Conservation (phyloP, 2,329 filamentous ascomycete genomes). For the Trichoderma breve region DNA sequence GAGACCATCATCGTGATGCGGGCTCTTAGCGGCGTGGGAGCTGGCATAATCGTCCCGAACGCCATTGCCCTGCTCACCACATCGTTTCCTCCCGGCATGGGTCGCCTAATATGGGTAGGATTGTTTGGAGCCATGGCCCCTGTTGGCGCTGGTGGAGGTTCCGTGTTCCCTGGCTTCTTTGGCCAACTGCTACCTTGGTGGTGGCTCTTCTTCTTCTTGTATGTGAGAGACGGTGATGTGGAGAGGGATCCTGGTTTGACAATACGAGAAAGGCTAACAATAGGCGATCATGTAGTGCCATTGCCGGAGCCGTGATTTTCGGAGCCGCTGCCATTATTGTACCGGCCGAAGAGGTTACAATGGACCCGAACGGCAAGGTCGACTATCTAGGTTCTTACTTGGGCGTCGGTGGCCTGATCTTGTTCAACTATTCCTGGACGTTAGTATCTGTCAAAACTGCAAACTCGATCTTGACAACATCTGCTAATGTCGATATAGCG, state of each 20-base stretch:
- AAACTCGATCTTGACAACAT: background rate
- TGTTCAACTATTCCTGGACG: constrained; percentile 15
- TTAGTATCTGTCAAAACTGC: background rate
- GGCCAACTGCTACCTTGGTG: constrained; percentile 15
- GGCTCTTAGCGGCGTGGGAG: constrained; percentile 8
- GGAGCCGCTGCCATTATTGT: background rate
- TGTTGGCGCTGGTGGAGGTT: background rate
- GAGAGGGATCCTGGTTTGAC: background rate
- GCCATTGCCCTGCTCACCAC: constrained; percentile 11
- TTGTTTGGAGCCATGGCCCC: constrained; percentile 14
- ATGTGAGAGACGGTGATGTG: background rate
- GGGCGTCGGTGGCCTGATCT: constrained; percentile 1
- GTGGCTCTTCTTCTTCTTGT: constrained; percentile 19
- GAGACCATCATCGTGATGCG: constrained; percentile 7
- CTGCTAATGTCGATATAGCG: background rate
- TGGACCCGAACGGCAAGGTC: constrained; percentile 9
- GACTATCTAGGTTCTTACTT: constrained; percentile 8
- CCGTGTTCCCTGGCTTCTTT: constrained; percentile 10
- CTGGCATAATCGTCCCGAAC: constrained; percentile 14
- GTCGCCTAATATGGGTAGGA: constrained; percentile 4
- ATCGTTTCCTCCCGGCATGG: background rate
- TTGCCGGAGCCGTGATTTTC: background rate
- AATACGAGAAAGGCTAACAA: background rate
- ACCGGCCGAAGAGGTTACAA: constrained; percentile 4
- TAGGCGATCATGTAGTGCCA: background rate